Evolutionary conservation across 805 yeast genomes (phyloP), one percentile per base, ranked within the genome.

Genomic region (Kuraishia capsulata): DNA sequence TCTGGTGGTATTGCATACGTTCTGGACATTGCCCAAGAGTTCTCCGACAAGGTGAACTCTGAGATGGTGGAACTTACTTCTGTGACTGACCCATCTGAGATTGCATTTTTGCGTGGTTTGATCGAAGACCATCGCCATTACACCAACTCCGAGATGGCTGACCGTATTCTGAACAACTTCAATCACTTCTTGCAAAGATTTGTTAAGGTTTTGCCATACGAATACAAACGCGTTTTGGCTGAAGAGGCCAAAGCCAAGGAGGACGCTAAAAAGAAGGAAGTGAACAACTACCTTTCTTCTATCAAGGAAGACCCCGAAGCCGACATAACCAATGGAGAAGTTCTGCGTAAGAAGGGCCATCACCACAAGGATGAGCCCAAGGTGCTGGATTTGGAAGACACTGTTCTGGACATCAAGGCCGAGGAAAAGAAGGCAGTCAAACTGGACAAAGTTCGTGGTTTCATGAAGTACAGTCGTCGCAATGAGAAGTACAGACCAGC

Each of bases 1-100:
- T 89, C 97, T 51, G 98, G 98, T 65, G 98, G 98, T 77, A 90
- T 92, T 61, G 95, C 96, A 13, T 90, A 90, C 56, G 97, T 94
- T 43, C 71, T 90, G 51, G 95, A 89, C 52, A 84, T 90, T 69
- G 97, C 92, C 37, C 96, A 89, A 57, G 96, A 88, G 57, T 89
- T 90, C 54, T 69, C 69, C 44, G 76, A 78, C 45, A 81, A 81
- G 62, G 87, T 86, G 48, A 90, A 90, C 65, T 56, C 62, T 32
- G 90, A 81, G 48, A 78, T 86, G 49, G 90, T 92, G 48, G 96
- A 83, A 52, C 72, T 92, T 42, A 70, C 82, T 34, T 69, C 71
- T 36, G 72, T 90, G 37, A 69, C 76, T 38, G 97, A 90, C 49
- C 95, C 97, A 5, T 71, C 81, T 35, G 98, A 90, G 65, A 84